Evolutionary conservation across 1,139 yeast genomes (phyloP), one percentile per base, ranked within the genome.

Genomic region (Candida gigantensis): DNA sequence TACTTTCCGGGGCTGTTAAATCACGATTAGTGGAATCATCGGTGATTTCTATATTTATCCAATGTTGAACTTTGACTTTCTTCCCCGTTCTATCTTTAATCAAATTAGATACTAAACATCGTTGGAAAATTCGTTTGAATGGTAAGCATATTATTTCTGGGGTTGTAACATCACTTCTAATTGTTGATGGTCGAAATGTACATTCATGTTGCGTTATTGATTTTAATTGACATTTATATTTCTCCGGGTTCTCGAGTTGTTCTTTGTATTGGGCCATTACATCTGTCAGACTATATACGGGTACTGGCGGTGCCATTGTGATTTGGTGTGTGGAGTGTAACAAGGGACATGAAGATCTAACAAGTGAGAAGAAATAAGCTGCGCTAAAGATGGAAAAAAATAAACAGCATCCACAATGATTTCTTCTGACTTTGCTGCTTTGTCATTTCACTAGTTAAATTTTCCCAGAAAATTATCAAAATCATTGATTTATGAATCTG

Each of bases 101-200:
- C 4, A 52, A 39, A 10, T 14, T 18, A 9, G 63, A 58, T 12
- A 69, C 46, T 9, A 66, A 46, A 49, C 83, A 77, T 39, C 78
- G 59, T 45, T 68, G 71, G 53, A 77, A 77, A 5, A 76, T 44
- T 32, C 83, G 50, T 42, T 71, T 76, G 55, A 77, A 77, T 2
- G 83, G 82, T 12, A 72, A 53, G 45, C 83, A 77, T 19, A 73
- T 62, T 39, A 74, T 71, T 39, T 73, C 65, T 3, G 70, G 68
- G 1, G 68, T 62, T 24, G 53, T 51, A 6, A 57, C 45, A 7
- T 31, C 24, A 18, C 34, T 33, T 12, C 35, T 21, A 11, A 27
- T 25, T 6, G 30, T 31, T 6, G 33, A 28, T 3, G 50, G 46
- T 31, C 54, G 54, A 43, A 70, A 71, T 3, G 76, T 72, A 45